These are phyloP conservation scores for Didymosphaeria variabile DNA, from an alignment of 2,329 filamentous ascomycete genomes.

Conservation along the genomic window DNA sequence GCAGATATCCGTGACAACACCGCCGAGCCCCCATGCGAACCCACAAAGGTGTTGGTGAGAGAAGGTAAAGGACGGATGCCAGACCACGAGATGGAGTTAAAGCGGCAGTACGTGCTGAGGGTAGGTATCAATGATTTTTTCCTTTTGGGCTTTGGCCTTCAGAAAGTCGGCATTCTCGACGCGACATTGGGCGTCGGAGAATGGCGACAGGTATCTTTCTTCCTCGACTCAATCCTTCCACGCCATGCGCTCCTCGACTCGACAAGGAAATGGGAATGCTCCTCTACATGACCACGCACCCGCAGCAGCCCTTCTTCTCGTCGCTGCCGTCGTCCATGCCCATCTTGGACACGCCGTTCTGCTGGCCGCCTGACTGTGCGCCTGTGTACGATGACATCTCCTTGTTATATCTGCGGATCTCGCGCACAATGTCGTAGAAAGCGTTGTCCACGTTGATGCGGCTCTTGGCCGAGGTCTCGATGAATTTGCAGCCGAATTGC, in stretches of 20 bases:
- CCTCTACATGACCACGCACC: conserved; percentile 83
- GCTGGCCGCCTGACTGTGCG: conserved; percentile 65
- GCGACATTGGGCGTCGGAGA: conserved; percentile 33
- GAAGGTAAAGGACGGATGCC: conserved; percentile 13
- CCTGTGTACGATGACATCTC: conserved; percentile 92
- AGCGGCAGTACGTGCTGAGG: conserved; percentile 46
- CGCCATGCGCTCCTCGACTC: conserved; percentile 17
- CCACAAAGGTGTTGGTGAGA: conserved; percentile 27
- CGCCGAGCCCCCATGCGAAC: conserved; percentile 30
- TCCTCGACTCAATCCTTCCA: conserved; percentile 19
- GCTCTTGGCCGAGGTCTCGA: conserved; percentile 98
- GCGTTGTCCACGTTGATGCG: conserved; percentile 98
- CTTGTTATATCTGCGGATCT: conserved; percentile 98
- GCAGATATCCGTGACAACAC: conserved; percentile 43
- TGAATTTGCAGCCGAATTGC: conserved; percentile 96
- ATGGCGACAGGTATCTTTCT: conserved; percentile 37
- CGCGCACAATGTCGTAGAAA: conserved; percentile 97
- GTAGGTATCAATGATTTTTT: conserved; percentile 45
- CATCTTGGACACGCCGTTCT: conserved; percentile 74
- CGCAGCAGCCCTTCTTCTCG: conserved; percentile 77
- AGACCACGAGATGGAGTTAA: conserved; percentile 33
- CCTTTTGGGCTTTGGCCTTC: conserved; percentile 25
- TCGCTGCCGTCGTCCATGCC: conserved; percentile 75
- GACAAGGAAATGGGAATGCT: conserved; percentile 7
- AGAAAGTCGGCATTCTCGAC: neutral